A percentile compares a stretch with the other conserved stretches of the same genome.
phyloP scores from a whole-genome alignment of 1,139 yeast species.

The Saccharomycopsis crataegensis region DNA sequence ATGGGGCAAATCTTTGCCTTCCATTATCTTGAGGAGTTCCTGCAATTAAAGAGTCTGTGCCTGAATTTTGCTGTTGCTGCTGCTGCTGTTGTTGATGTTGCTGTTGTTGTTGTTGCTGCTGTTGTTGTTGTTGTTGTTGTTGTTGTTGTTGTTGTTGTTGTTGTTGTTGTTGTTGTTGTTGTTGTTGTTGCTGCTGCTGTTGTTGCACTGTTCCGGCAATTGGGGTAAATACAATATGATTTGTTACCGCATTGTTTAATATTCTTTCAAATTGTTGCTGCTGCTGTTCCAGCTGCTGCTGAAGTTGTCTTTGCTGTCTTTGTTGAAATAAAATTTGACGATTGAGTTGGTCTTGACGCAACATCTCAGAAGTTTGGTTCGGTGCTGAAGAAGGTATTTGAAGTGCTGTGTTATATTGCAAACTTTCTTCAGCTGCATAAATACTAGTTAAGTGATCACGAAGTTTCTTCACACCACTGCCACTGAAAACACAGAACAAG shows the following conservation, averaged over 20 bases:
- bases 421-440: slow-evolving; percentile 24
- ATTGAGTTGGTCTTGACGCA: neutral
- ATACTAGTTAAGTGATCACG: slow-evolving; percentile 50
- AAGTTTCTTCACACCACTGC: slow-evolving; percentile 73
- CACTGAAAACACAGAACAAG: slow-evolving; percentile 89
- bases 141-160: neutral
- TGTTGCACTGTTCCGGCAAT: neutral
- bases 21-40: neutral
- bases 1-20: neutral
- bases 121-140: slow-evolving; percentile 8
- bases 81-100: slow-evolving; percentile 7
- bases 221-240: neutral
- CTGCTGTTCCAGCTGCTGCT: neutral
- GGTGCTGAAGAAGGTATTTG: neutral
- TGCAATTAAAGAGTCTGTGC: neutral
- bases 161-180: slow-evolving; percentile 3
- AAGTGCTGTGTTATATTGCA: neutral
- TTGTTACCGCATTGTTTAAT: too few relatives aligned
- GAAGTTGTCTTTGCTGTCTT: neutral
- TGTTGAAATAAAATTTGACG: neutral
- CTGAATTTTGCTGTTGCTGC: neutral
- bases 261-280: neutral
- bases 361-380: neutral
- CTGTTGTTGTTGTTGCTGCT: neutral
- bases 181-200: slow-evolving; percentile 1